Evolutionary conservation across 257 asterid species (phyloP).

Genomic region (Lavandula angustifolia): DNA sequence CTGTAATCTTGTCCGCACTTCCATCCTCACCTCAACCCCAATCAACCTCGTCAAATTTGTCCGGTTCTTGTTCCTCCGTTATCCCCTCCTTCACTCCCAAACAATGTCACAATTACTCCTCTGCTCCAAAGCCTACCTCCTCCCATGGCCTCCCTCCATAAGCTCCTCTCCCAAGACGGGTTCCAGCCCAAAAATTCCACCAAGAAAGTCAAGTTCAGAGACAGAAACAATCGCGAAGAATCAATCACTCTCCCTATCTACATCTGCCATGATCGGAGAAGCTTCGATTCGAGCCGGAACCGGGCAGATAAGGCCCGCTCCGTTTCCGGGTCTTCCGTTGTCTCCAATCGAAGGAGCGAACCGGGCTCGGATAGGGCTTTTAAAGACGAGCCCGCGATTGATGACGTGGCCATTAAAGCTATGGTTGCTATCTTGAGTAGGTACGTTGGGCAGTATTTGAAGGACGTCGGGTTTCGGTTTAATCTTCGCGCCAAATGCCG

Average conservation of each 20-base stretch:
- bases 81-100: slow-evolving; percentile 24
- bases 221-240: slow-evolving; percentile 37
- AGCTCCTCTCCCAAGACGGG: slow-evolving; percentile 66
- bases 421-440: slow-evolving; percentile 64
- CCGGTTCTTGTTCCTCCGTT: slow-evolving; percentile 34
- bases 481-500: slow-evolving; percentile 49
- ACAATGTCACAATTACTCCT: slow-evolving; percentile 39
- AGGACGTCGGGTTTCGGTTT: slow-evolving; percentile 45
- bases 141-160: slow-evolving; percentile 69
- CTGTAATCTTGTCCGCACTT: slow-evolving; percentile 41
- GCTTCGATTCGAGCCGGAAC: slow-evolving; percentile 44
- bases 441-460: slow-evolving; percentile 51
- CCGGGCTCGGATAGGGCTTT: slow-evolving; percentile 38
- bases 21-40: slow-evolving; percentile 26
- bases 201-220: slow-evolving; percentile 59
- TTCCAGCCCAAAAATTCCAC: slow-evolving; percentile 39
- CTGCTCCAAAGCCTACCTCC: slow-evolving; percentile 29
- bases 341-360: slow-evolving; percentile 40
- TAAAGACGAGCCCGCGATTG: slow-evolving; percentile 56
- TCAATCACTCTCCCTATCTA: slow-evolving; percentile 58
- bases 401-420: slow-evolving; percentile 65
- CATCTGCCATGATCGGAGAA: slow-evolving; percentile 67
- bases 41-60: slow-evolving; percentile 36
- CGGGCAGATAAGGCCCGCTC: slow-evolving; percentile 41
- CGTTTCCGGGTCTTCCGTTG: slow-evolving; percentile 37